phyloP scores from a whole-genome alignment of 225 moss, liverwort and hornwort genomes.

The Climacium dendroides region DNA sequence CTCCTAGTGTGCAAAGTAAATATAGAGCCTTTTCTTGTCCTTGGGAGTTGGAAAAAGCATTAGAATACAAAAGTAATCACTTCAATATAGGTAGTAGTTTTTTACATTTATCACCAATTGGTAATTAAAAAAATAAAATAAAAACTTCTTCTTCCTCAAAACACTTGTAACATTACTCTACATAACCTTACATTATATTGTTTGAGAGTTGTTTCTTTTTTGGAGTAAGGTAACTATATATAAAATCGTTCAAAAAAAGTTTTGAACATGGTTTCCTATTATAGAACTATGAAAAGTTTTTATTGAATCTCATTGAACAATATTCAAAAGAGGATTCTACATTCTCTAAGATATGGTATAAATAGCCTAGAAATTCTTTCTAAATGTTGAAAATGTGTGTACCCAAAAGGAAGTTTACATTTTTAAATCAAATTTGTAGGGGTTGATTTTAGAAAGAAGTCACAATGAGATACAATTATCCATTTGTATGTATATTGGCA shows the following conservation, averaged over 20 bases:
- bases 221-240: fast-evolving
- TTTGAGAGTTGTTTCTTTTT: fast-evolving
- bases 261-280: not conserved
- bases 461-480: not conserved
- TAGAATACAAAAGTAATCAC: not conserved
- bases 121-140: not conserved
- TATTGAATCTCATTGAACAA: fast-evolving
- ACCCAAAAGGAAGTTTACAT: not conserved
- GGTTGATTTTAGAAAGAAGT: not conserved
- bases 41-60: not conserved
- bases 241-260: fast-evolving
- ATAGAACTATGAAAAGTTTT: not conserved
- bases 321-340: not conserved
- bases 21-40: not conserved
- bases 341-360: not conserved
- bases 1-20: too few relatives aligned
- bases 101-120: not conserved
- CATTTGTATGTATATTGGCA: too few relatives aligned
- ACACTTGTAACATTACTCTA: not conserved
- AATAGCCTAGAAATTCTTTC: not conserved
- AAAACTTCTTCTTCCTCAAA: not conserved
- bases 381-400: not conserved
- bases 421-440: not conserved
- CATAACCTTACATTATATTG: not conserved
- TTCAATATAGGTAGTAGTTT: not conserved